A percentile compares a stretch with the other conserved stretches of the same genome.
phyloP scores from a whole-genome alignment of 495 filamentous ascomycete species.

The Gamarada debralockiae region DNA sequence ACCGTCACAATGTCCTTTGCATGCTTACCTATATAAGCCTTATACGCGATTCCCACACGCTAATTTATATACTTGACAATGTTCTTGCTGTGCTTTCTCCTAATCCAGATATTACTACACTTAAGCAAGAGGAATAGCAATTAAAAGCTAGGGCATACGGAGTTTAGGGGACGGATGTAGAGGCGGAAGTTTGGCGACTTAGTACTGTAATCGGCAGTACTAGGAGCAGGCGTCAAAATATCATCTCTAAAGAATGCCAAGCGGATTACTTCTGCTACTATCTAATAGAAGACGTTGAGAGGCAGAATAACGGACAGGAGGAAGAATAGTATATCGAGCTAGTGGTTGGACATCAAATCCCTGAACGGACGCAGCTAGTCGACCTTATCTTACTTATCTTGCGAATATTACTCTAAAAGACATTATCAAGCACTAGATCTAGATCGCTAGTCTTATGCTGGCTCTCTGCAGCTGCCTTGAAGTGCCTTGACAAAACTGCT shows the following conservation, averaged over 20 bases:
- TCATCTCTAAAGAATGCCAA: conserved; percentile 21
- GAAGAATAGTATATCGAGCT: conserved; percentile 21
- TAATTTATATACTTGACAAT: conserved; percentile 19
- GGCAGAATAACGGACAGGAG: conserved; percentile 15
- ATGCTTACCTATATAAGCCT: conserved; percentile 15
- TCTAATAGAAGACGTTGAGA: conserved; percentile 29
- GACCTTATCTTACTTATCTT: conserved; percentile 14
- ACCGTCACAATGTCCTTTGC: background rate
- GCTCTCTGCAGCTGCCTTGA: conserved; percentile 11
- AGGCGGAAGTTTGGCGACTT: conserved; percentile 6
- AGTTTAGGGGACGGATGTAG: too few species aligned
- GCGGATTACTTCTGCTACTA: conserved; percentile 5
- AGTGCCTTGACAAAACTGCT: conserved; percentile 5
- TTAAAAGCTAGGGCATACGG: conserved; percentile 20
- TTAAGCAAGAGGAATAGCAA: conserved; percentile 16
- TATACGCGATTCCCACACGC: conserved; percentile 19
- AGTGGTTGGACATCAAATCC: conserved; percentile 19
- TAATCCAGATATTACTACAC: conserved; percentile 19
- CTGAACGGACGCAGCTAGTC: conserved; percentile 18
- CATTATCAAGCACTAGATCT: conserved; percentile 7
- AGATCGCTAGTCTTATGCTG: conserved; percentile 11
- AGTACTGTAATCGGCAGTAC: conserved; percentile 5
- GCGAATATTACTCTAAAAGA: conserved; percentile 5
- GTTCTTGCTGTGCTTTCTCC: conserved; percentile 10
- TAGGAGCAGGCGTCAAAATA: conserved; percentile 12